These are phyloP conservation scores for Ligustrum vulgare DNA, from an alignment of 257 asterid species.

Conservation along the genomic window DNA sequence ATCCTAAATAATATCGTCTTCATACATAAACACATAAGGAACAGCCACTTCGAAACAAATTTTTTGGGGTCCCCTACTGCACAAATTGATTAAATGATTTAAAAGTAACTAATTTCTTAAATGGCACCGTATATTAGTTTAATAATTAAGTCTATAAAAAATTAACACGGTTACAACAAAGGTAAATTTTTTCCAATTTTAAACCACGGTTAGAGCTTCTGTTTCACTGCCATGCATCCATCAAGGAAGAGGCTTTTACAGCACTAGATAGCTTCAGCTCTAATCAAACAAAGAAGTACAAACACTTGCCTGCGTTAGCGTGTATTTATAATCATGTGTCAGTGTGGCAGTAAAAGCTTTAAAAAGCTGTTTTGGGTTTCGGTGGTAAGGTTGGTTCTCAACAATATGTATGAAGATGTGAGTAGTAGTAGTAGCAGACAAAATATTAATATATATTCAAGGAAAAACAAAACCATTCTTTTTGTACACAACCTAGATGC, in stretches of 20 bases:
- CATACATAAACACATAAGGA: not conserved
- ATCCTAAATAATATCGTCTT: not conserved
- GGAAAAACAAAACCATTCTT: not conserved
- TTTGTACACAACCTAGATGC: not conserved
- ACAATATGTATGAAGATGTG: not conserved
- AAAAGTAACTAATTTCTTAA: not conserved
- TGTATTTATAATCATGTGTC: not conserved
- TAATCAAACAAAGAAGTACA: not conserved
- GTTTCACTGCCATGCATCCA: constrained; percentile 14
- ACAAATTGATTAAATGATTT: not conserved
- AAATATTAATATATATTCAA: not conserved
- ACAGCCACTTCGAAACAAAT: constrained; percentile 3
- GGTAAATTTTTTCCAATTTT: not conserved
- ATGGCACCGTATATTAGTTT: not conserved
- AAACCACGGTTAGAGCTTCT: not conserved
- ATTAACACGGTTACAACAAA: not conserved
- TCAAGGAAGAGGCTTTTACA: not conserved
- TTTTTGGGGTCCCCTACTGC: not conserved
- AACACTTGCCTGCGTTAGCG: constrained; percentile 11
- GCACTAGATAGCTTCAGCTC: constrained; percentile 9
- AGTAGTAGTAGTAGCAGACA: not conserved
- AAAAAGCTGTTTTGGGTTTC: not conserved
- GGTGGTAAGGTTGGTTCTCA: not conserved
- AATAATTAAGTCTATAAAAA: not conserved
- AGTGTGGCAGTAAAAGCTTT: not conserved